Percentiles rank a stretch among this genome's conserved stretches.
Conservation (phyloP, 441 rosid species). For the Arabidopsis hybrid region DNA sequence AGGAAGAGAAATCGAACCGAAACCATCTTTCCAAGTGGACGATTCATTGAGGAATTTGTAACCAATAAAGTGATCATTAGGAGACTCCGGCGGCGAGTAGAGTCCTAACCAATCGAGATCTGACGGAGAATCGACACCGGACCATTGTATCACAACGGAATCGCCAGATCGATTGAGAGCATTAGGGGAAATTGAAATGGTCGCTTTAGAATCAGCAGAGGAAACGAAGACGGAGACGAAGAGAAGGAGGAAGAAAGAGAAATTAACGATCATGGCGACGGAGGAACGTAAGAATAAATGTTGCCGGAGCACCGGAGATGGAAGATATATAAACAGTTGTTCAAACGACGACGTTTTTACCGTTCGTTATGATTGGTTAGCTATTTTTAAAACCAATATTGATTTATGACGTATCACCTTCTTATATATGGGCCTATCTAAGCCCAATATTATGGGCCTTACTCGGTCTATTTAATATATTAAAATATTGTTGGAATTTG, state of each 20-base stretch:
- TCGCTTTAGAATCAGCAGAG: slow-evolving; percentile 36
- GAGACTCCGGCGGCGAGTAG: slow-evolving; percentile 81
- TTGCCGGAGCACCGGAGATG: slow-evolving; percentile 22
- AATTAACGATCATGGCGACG: slow-evolving; percentile 39
- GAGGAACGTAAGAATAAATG: slow-evolving; percentile 12
- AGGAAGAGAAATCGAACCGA: slow-evolving; percentile 71
- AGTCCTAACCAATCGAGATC: slow-evolving; percentile 82
- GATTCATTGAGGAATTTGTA: slow-evolving; percentile 77
- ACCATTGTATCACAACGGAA: slow-evolving; percentile 65
- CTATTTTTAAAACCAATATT: slow-evolving; percentile 6
- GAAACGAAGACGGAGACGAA: slow-evolving; percentile 9
- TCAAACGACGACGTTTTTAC: slow-evolving; percentile 4
- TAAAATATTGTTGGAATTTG: slow-evolving; percentile 3
- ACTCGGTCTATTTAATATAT: background rate
- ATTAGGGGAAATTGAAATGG: slow-evolving; percentile 54
- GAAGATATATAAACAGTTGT: slow-evolving; percentile 7
- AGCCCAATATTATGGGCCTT: slow-evolving; percentile 9
- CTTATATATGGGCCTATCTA: background rate
- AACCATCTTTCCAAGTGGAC: slow-evolving; percentile 66
- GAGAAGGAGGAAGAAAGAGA: slow-evolving; percentile 39
- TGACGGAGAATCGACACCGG: slow-evolving; percentile 75
- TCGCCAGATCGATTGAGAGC: slow-evolving; percentile 68
- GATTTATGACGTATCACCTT: slow-evolving; percentile 31
- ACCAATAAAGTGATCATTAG: slow-evolving; percentile 69
- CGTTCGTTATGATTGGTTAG: background rate